Evolutionary conservation across 305 asterid species (phyloP), one percentile per base, ranked within the genome.

Genomic region (Coffea humblotiana): DNA sequence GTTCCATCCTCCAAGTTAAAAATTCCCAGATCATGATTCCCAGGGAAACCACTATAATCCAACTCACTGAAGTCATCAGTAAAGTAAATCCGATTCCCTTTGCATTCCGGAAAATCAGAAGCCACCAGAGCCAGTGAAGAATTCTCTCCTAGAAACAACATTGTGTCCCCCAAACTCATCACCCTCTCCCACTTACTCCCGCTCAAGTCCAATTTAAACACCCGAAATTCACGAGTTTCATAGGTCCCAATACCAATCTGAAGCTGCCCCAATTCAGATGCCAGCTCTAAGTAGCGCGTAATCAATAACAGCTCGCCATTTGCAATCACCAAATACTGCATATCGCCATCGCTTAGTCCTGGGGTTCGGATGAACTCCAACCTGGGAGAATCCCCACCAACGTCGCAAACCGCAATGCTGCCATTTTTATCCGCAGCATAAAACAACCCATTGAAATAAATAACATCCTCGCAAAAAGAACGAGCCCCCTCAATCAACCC

Each of bases 121-220:
- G 96, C 91, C 69, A 7, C 77, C 73, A 91, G 14, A 0, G 95
- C 92, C 71, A 90, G 72, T 0, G 98, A 92, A 4, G 94, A 88
- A 90, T 87, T 91, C 78, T 78, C 92, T 71, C 98, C 98, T 77
- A 94, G 67, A 83, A 92, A 90, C 88, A 94, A 73, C 75, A 92
- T 87, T 18, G 70, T 85, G 58, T 90, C 90, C 14, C 80, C 92
- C 89, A 92, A 79, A 85, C 88, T 85, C 35, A 64, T 79, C 58
- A 91, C 77, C 66, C 79, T 81, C 81, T 84, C 91, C 98, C 98
- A 94, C 64, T 81, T 83, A 3, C 66, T 81, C 19, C 70, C 85
- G 69, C 77, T 77, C 87, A 87, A 84, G 78, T 88, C 90, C 81
- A 92, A 81, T 83, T 82, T 89, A 71, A 73, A 89, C 52, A 91